phyloP scores from a whole-genome alignment of 2,329 filamentous ascomycete genomes.

The Microascus cirrosus region DNA sequence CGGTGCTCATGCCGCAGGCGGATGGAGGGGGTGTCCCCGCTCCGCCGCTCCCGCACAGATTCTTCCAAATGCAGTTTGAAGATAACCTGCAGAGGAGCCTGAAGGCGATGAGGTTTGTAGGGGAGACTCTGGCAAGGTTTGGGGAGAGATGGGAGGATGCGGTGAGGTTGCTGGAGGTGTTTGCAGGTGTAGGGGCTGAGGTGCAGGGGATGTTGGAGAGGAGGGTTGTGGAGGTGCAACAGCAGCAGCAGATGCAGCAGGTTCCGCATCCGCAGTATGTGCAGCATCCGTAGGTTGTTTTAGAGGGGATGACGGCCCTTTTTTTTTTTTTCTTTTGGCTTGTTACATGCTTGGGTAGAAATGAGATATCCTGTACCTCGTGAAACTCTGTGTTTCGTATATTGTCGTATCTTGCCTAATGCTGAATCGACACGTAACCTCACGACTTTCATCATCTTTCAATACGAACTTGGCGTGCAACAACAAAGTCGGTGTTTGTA shows the following conservation, averaged over 20 bases:
- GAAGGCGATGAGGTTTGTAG: conserved; percentile 40
- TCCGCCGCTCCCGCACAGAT: conserved; percentile 39
- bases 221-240: conserved; percentile 10
- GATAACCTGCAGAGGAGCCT: conserved; percentile 46
- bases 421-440: no score
- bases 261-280: neutral
- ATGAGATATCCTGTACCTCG: neutral
- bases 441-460: no score
- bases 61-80: conserved; percentile 21
- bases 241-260: conserved; percentile 15
- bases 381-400: neutral
- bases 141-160: conserved; percentile 50
- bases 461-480: no score
- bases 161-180: conserved; percentile 1
- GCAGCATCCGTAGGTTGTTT: neutral
- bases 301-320: neutral
- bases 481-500: no score
- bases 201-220: conserved; percentile 1
- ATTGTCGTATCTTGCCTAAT: neutral
- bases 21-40: conserved; percentile 35
- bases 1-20: conserved; percentile 28
- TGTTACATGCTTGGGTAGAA: neutral
- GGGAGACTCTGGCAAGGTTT: conserved; percentile 42
- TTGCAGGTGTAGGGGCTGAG: neutral
- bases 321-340: no score